Evolutionary conservation across 371 early-diverging fungal species (phyloP).

Genomic region (Cokeromyces recurvatus): DNA sequence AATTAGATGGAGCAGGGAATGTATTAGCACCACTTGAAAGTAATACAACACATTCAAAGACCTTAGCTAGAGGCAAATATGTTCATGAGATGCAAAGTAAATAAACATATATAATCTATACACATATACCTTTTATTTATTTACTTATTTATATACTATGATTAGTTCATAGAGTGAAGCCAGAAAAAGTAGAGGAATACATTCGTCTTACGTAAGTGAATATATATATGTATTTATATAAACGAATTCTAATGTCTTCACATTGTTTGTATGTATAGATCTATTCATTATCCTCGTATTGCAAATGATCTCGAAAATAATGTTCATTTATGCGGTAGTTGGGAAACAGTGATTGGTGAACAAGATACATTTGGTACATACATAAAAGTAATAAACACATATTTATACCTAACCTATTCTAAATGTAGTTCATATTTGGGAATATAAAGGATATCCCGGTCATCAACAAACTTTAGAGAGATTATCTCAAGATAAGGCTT

Average conservation of each 20-base stretch:
- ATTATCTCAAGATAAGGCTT: constrained; percentile 47
- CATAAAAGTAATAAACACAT: not conserved
- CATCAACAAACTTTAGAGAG: constrained; percentile 55
- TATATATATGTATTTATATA: not conserved
- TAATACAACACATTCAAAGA: constrained; percentile 62
- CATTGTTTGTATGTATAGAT: too few relatives aligned
- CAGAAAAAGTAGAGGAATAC: constrained; percentile 85
- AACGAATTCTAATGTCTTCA: too few relatives aligned
- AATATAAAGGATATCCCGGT: constrained; percentile 87
- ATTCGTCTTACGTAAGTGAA: constrained; percentile 56
- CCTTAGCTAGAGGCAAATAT: constrained; percentile 83
- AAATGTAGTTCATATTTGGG: constrained; percentile 88
- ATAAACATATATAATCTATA: too few relatives aligned
- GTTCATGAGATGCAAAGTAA: constrained; percentile 83
- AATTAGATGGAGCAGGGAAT: constrained; percentile 36
- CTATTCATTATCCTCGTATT: constrained; percentile 71
- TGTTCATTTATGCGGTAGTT: constrained; percentile 84
- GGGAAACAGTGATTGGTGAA: constrained; percentile 81
- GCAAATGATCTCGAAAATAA: constrained; percentile 68
- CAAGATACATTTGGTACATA: constrained; percentile 74
- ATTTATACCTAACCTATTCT: not conserved
- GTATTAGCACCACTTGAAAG: constrained; percentile 30
- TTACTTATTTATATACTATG: not conserved
- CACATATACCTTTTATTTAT: too few relatives aligned
- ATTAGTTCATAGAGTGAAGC: constrained; percentile 76